These are phyloP conservation scores for Pogostemon cablin DNA, from an alignment of 257 asterid genomes.

Conservation along the genomic window DNA sequence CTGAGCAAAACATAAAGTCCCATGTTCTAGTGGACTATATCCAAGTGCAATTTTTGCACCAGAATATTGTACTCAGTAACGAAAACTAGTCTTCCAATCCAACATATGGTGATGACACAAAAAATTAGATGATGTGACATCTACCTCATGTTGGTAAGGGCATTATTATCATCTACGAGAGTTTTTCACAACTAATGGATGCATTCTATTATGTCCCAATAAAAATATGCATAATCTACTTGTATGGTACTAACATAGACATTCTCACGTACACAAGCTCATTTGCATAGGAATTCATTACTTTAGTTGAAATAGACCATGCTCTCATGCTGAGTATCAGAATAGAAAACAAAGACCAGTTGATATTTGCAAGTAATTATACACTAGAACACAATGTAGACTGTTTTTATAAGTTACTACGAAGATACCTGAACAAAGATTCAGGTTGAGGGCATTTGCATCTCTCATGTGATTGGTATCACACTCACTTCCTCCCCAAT, in stretches of 20 bases:
- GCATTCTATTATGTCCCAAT: background rate
- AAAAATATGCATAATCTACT: slow-evolving; percentile 14
- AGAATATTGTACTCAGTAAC: background rate
- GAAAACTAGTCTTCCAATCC: slow-evolving; percentile 14
- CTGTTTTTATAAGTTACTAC: slow-evolving; percentile 5
- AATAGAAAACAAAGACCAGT: slow-evolving; percentile 29
- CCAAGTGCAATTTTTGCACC: slow-evolving; percentile 12
- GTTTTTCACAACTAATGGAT: background rate
- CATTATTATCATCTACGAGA: background rate
- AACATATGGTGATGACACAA: background rate
- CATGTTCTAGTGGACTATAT: background rate
- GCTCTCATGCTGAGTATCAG: slow-evolving; percentile 5
- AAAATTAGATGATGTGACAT: background rate
- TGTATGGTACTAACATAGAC: background rate
- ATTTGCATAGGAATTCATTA: background rate
- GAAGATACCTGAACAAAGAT: slow-evolving; percentile 53
- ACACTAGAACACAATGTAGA: slow-evolving; percentile 3
- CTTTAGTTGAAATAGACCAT: slow-evolving; percentile 9
- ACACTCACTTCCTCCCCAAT: slow-evolving; percentile 48
- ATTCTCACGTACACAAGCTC: slow-evolving; percentile 5
- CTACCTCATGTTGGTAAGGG: slow-evolving; percentile 6
- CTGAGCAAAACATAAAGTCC: background rate
- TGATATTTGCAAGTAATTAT: slow-evolving; percentile 17
- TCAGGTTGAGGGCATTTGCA: slow-evolving; percentile 38
- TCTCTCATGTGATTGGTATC: slow-evolving; percentile 38